phyloP scores from a whole-genome alignment of 2,329 filamentous ascomycete genomes.

The Paramyrothecium sp. region DNA sequence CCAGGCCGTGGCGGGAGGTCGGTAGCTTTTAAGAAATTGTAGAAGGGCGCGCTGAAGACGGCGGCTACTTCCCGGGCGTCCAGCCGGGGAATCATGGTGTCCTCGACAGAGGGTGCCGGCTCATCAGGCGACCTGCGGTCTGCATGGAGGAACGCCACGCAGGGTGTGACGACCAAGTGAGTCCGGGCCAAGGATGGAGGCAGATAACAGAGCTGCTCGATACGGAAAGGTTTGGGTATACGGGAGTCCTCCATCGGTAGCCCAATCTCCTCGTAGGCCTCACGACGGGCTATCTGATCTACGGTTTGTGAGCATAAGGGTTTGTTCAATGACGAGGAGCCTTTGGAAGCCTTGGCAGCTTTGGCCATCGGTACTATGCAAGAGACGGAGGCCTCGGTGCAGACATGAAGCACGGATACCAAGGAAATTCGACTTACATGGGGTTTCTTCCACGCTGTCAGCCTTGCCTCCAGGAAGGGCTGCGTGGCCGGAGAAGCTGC shows the following conservation, averaged over 20 bases:
- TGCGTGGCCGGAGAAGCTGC: conserved; percentile 78
- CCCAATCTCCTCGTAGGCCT: conserved; percentile 92
- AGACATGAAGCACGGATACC: too few species aligned
- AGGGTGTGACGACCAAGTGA: conserved; percentile 71
- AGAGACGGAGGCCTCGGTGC: too few species aligned
- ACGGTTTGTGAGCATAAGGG: too few species aligned
- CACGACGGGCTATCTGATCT: conserved; percentile 82
- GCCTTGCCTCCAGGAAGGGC: conserved; percentile 81
- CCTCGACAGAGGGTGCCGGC: conserved; percentile 53
- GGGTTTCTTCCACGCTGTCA: conserved; percentile 55
- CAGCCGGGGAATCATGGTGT: conserved; percentile 73
- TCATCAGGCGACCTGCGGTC: conserved; percentile 39
- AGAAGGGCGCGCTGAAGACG: conserved; percentile 87
- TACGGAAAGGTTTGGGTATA: conserved; percentile 73
- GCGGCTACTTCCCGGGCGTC: conserved; percentile 91
- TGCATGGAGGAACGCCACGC: conserved; percentile 74
- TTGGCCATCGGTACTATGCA: too few species aligned
- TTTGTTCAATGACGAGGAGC: too few species aligned
- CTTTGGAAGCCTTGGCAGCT: too few species aligned
- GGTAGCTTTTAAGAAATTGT: conserved; percentile 68
- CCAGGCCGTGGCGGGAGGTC: conserved; percentile 50
- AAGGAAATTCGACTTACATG: conserved; percentile 43
- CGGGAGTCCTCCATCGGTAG: conserved; percentile 69
- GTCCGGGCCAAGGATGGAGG: conserved; percentile 74
- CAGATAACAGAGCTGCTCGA: conserved; percentile 85